phyloP scores from a whole-genome alignment of 2,329 filamentous ascomycete species.

The Penicillium vulpinum region DNA sequence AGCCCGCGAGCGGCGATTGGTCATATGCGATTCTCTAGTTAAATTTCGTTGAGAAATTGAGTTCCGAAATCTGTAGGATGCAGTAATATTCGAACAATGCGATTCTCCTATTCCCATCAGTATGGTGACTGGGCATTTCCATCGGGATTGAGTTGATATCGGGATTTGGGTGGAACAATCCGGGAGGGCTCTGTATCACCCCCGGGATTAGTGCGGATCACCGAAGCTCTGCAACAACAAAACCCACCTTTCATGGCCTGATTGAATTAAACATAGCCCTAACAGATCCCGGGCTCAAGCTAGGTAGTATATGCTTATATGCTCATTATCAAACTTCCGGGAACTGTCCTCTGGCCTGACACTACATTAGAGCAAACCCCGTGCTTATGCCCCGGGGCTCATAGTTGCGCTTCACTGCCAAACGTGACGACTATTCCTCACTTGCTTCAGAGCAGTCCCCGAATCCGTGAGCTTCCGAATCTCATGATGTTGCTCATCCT shows the following conservation, averaged over 20 bases:
- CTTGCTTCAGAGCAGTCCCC: background rate
- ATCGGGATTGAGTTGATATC: conserved; percentile 2
- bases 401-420: background rate
- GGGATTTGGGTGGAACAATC: conserved; percentile 4
- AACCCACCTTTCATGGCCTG: background rate
- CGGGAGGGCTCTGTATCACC: background rate
- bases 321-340: background rate
- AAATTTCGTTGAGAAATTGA: no score
- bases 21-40: no score
- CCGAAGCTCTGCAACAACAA: background rate
- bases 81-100: no score
- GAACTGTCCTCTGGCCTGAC: background rate
- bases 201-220: conserved; percentile 3
- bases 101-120: background rate
- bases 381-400: background rate
- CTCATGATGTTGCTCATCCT: background rate
- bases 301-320: background rate
- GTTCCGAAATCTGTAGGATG: background rate
- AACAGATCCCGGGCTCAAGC: conserved; percentile 1
- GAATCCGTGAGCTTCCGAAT: conserved; percentile 3
- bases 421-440: background rate
- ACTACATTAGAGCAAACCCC: conserved; percentile 1
- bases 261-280: background rate
- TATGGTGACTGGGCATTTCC: background rate
- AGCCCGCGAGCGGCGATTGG: background rate